phyloP scores from a whole-genome alignment of 2,329 filamentous ascomycete genomes.

The Epichloe glyceriae region DNA sequence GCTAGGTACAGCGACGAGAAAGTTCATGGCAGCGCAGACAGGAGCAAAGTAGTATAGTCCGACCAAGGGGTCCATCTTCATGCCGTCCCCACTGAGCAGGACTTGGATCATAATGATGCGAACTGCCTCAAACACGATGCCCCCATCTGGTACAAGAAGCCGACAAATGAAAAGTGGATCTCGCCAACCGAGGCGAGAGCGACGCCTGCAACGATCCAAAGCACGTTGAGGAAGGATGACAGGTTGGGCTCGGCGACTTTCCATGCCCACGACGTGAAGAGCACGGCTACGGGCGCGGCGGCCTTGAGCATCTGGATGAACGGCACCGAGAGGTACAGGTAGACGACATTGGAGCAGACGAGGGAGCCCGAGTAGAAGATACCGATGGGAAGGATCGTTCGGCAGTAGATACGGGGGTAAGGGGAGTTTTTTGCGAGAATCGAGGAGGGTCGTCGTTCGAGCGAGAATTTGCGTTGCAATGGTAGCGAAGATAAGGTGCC shows the following conservation, averaged over 20 bases:
- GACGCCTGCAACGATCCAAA: constrained; percentile 40
- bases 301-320: constrained; percentile 65
- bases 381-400: constrained; percentile 53
- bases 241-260: constrained; percentile 34
- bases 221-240: constrained; percentile 32
- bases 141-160: constrained; percentile 60
- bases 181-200: constrained; percentile 45
- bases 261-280: constrained; percentile 51
- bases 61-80: constrained; percentile 82
- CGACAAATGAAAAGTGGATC: constrained; percentile 53
- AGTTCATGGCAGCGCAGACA: constrained; percentile 71
- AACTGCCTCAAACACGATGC: constrained; percentile 68
- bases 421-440: constrained; percentile 47
- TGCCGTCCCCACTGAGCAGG: constrained; percentile 59
- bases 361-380: constrained; percentile 53
- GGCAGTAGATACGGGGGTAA: constrained; percentile 48
- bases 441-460: constrained; percentile 48
- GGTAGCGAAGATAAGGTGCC: constrained; percentile 55
- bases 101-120: constrained; percentile 78
- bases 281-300: constrained; percentile 52
- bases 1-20: constrained; percentile 53
- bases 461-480: constrained; percentile 53
- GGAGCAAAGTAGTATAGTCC: constrained; percentile 85
- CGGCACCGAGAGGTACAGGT: constrained; percentile 53
- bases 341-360: constrained; percentile 54